A percentile compares a stretch with the other conserved stretches of the same genome.
Conservation (phyloP, 2,329 filamentous ascomycete species). For the Esteya vermicola region DNA sequence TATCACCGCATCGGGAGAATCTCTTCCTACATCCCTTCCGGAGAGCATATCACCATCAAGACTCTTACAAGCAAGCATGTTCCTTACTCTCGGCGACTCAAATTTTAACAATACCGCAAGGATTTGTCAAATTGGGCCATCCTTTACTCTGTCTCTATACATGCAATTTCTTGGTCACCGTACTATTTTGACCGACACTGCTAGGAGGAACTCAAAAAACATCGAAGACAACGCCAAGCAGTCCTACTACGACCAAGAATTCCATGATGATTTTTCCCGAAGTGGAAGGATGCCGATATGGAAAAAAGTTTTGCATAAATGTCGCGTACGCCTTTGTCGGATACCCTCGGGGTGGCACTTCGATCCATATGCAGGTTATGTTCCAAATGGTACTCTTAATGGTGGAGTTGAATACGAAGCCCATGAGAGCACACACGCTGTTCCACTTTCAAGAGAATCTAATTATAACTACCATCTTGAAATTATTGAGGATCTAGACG, state of each 20-base stretch:
- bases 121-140: slow-evolving; percentile 74
- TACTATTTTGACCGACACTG: neutral
- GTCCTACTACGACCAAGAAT: too few relatives aligned
- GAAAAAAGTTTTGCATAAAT: slow-evolving; percentile 96
- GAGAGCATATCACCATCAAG: slow-evolving; percentile 79
- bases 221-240: slow-evolving; percentile 22
- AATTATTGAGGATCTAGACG: slow-evolving; percentile 65
- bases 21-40: slow-evolving; percentile 64
- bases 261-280: slow-evolving; percentile 30
- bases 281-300: slow-evolving; percentile 59
- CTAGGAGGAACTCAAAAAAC: neutral
- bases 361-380: slow-evolving; percentile 20
- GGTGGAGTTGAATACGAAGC: slow-evolving; percentile 1
- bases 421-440: neutral
- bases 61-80: slow-evolving; percentile 81
- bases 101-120: slow-evolving; percentile 52
- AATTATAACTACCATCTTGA: slow-evolving; percentile 66
- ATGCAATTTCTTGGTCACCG: slow-evolving; percentile 82
- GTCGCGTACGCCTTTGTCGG: slow-evolving; percentile 64
- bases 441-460: slow-evolving; percentile 14
- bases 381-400: slow-evolving; percentile 3
- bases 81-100: slow-evolving; percentile 74
- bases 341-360: slow-evolving; percentile 43
- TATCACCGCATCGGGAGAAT: slow-evolving; percentile 86
- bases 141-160: slow-evolving; percentile 77